These are phyloP conservation scores for Schrenkiella parvula DNA, from an alignment of 345 rosid genomes.

Conservation along the genomic window DNA sequence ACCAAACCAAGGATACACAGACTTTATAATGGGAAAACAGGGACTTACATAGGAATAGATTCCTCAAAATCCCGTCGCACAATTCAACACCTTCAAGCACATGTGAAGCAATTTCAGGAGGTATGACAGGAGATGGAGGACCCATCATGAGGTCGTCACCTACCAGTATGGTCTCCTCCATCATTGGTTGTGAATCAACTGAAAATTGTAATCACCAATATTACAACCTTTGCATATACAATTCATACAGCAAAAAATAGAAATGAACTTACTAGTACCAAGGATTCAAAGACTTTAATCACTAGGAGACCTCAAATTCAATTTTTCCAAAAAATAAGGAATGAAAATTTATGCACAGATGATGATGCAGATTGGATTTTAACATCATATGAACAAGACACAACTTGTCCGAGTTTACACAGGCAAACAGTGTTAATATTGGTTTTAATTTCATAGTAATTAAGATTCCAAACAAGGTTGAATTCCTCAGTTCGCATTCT, in stretches of 20 bases:
- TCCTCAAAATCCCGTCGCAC: conserved; percentile 80
- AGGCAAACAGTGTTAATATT: not conserved
- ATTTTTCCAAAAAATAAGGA: not conserved
- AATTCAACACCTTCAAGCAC: conserved; percentile 82
- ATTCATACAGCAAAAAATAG: not conserved
- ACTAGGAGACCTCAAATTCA: not conserved
- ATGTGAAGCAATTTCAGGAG: conserved; percentile 86
- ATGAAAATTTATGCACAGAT: not conserved
- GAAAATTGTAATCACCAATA: conserved; percentile 13
- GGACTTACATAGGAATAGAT: conserved; percentile 81
- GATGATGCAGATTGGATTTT: not conserved
- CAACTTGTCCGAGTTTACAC: not conserved
- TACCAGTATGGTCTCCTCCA: conserved; percentile 95
- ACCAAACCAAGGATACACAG: not conserved
- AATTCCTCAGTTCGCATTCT: not conserved
- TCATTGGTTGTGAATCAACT: conserved; percentile 89
- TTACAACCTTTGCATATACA: not conserved
- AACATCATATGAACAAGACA: not conserved
- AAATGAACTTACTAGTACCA: no score
- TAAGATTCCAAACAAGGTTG: not conserved
- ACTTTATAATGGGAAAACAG: not conserved
- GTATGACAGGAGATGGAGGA: conserved; percentile 83
- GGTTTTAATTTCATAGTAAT: not conserved
- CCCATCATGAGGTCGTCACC: conserved; percentile 96
- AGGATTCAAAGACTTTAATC: not conserved